These are phyloP conservation scores for Rosa persica DNA, from an alignment of 306 rosid genomes.

Conservation along the genomic window DNA sequence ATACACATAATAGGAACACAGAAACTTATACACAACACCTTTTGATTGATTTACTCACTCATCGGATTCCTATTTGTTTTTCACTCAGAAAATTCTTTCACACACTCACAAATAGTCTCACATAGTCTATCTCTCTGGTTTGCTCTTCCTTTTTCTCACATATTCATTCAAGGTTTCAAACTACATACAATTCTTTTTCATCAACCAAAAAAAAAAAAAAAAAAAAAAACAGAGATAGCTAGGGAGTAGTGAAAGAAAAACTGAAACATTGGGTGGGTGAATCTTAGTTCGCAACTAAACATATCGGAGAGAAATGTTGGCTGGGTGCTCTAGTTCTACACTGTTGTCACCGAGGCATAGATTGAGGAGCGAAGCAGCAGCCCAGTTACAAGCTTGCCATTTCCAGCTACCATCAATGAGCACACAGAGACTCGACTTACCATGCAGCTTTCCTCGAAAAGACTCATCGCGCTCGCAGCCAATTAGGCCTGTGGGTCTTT, in stretches of 20 bases:
- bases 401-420: constrained; percentile 87
- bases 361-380: constrained; percentile 87
- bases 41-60: constrained; percentile 49
- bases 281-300: constrained; percentile 15
- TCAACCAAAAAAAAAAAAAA: background rate
- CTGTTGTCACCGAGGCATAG: constrained; percentile 98
- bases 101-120: constrained; percentile 52
- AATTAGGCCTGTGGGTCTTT: constrained; percentile 63
- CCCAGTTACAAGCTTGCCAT: constrained; percentile 93
- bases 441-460: constrained; percentile 73
- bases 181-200: constrained; percentile 11
- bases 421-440: constrained; percentile 94
- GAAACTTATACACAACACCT: constrained; percentile 36
- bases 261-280: constrained; percentile 54
- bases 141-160: constrained; percentile 17
- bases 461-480: constrained; percentile 67
- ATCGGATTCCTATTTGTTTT: constrained; percentile 81
- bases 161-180: constrained; percentile 7
- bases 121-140: constrained; percentile 44
- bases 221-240: constrained; percentile 37
- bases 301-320: constrained; percentile 85
- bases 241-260: constrained; percentile 27
- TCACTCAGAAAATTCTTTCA: constrained; percentile 29
- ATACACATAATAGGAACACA: constrained; percentile 59
- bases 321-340: constrained; percentile 99